Percentiles rank a stretch among this genome's conserved stretches.
Evolutionary conservation across 1,139 yeast species (phyloP).

Genomic region (Geotrichum cucujoidarum): DNA sequence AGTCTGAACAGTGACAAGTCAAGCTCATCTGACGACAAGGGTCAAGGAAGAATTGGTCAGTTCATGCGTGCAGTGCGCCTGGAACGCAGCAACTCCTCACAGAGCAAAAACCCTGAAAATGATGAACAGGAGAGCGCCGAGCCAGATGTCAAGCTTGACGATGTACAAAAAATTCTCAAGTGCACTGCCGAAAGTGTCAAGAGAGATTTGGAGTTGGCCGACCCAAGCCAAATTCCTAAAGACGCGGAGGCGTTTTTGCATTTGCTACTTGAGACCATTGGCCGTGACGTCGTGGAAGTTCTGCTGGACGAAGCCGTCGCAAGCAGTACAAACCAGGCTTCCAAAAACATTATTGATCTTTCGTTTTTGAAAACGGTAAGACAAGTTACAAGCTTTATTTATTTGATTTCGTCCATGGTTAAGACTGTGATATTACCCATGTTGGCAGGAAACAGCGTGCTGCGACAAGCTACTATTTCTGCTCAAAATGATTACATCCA

Average conservation of each 20-base stretch:
- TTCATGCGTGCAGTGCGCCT: slow-evolving; percentile 33
- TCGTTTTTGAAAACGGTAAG: slow-evolving; percentile 50
- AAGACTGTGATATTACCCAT: slow-evolving; percentile 70
- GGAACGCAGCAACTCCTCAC: slow-evolving; percentile 26
- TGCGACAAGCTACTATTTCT: slow-evolving; percentile 57
- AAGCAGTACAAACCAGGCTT: slow-evolving; percentile 38
- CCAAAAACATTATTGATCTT: slow-evolving; percentile 39
- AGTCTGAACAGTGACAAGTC: not conserved
- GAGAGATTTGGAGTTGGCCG: slow-evolving; percentile 68
- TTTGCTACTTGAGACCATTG: slow-evolving; percentile 61
- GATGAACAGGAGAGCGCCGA: slow-evolving; percentile 22
- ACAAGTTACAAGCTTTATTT: slow-evolving; percentile 57
- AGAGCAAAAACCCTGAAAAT: slow-evolving; percentile 1
- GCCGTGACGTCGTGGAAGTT: slow-evolving; percentile 67
- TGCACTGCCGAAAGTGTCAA: slow-evolving; percentile 77
- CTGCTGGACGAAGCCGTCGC: slow-evolving; percentile 62
- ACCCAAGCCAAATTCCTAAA: slow-evolving; percentile 53
- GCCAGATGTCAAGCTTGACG: slow-evolving; percentile 28
- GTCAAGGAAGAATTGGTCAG: slow-evolving; percentile 33
- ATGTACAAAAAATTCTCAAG: slow-evolving; percentile 61
- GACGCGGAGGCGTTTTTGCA: slow-evolving; percentile 65
- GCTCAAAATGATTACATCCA: slow-evolving; percentile 63
- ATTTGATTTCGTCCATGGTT: slow-evolving; percentile 63
- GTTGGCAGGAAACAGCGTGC: slow-evolving; percentile 46
- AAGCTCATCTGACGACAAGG: not conserved